Evolutionary conservation across 2,329 filamentous ascomycete species (phyloP).

Genomic region (Diplodia sapinea): DNA sequence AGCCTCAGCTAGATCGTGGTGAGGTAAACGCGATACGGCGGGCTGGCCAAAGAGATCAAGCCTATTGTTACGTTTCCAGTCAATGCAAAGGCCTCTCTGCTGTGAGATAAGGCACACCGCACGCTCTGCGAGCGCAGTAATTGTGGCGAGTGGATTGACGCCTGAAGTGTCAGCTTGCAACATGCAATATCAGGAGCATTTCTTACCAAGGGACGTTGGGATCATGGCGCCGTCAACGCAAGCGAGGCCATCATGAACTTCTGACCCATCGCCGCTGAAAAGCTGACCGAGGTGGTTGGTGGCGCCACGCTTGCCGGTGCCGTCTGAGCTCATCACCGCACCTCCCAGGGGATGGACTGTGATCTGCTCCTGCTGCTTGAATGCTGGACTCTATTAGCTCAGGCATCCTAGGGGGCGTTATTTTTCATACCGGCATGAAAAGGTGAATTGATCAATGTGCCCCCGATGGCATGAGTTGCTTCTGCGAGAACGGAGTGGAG

Average conservation of each 20-base stretch:
- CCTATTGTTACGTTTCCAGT: constrained; percentile 41
- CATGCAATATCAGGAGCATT: neutral
- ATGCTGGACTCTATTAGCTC: neutral
- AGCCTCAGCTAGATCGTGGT: neutral
- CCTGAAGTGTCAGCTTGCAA: constrained; percentile 32
- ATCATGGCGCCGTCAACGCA: constrained; percentile 68
- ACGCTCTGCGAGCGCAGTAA: constrained; percentile 70
- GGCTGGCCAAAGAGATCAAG: constrained; percentile 33
- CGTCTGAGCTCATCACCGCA: constrained; percentile 66
- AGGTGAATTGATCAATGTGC: constrained; percentile 65
- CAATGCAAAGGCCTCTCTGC: constrained; percentile 53
- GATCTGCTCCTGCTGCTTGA: constrained; percentile 52
- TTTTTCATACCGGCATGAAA: constrained; percentile 53
- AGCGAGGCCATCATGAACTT: constrained; percentile 64
- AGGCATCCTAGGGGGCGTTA: neutral
- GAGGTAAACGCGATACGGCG: neutral
- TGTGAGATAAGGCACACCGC: constrained; percentile 60
- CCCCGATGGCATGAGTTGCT: constrained; percentile 64
- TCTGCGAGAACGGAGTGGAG: constrained; percentile 60
- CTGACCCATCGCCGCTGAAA: constrained; percentile 59
- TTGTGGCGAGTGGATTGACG: constrained; percentile 72
- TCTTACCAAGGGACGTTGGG: constrained; percentile 61
- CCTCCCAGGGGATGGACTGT: constrained; percentile 73
- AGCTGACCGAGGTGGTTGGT: constrained; percentile 68
- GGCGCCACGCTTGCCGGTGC: constrained; percentile 62